Percentiles rank a stretch among this genome's conserved stretches.
These are phyloP conservation scores for Solanum boliviense DNA, from an alignment of 257 asterid genomes.

Conservation along the genomic window DNA sequence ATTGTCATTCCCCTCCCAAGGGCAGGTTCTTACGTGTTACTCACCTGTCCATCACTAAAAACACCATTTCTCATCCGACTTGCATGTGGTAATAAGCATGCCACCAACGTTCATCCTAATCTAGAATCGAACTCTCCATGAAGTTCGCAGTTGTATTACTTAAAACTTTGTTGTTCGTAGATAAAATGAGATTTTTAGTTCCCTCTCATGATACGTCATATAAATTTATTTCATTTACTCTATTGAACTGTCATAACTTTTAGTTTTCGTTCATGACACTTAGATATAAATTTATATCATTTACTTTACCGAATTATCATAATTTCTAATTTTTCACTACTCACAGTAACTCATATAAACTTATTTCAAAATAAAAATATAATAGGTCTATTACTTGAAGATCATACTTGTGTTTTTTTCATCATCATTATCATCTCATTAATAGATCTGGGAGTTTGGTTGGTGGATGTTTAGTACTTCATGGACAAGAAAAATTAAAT, in stretches of 20 bases:
- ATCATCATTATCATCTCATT: neutral
- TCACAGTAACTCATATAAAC: neutral
- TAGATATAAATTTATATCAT: neutral
- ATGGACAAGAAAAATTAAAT: neutral
- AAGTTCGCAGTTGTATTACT: neutral
- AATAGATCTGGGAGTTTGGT: neutral
- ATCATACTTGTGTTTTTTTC: neutral
- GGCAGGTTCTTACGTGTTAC: neutral
- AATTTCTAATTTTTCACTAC: neutral
- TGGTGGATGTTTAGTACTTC: neutral
- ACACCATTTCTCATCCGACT: neutral
- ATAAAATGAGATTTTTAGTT: too few species aligned
- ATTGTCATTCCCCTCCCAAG: neutral
- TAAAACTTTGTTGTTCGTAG: neutral
- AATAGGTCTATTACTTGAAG: neutral
- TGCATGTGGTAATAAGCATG: neutral
- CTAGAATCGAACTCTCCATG: neutral
- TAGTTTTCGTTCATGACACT: neutral
- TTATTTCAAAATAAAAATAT: neutral
- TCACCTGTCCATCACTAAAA: neutral
- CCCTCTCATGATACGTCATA: neutral
- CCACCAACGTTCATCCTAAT: neutral
- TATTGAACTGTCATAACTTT: neutral
- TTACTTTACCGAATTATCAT: neutral
- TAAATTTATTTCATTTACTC: neutral